A percentile compares a stretch with the other conserved stretches of the same genome.
phyloP scores from a whole-genome alignment of 140 eudicot species.

The Erigeron philadelphicus region DNA sequence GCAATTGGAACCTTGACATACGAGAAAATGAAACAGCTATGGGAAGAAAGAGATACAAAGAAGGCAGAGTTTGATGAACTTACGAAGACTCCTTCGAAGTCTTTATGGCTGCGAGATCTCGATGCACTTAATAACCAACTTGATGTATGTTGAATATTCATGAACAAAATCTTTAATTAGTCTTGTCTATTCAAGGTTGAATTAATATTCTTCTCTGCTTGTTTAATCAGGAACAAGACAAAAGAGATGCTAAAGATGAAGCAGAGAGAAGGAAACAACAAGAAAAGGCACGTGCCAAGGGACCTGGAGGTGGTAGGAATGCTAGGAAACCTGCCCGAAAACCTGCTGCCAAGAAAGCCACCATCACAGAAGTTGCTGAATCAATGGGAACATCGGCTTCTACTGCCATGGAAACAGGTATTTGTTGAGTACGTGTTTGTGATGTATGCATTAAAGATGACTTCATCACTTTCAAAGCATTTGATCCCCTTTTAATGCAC shows the following conservation, averaged over 20 bases:
- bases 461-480: neutral
- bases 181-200: neutral
- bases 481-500: neutral
- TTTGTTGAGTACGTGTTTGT: neutral
- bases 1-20: conserved; percentile 61
- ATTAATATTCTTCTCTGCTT: neutral
- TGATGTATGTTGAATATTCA: conserved; percentile 35
- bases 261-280: conserved; percentile 34
- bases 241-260: conserved; percentile 48
- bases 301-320: conserved; percentile 35
- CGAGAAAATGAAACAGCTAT: conserved; percentile 60
- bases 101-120: conserved; percentile 73
- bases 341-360: conserved; percentile 38
- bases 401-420: conserved; percentile 44
- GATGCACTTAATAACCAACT: conserved; percentile 64
- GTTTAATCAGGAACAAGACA: conserved; percentile 53
- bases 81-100: conserved; percentile 41
- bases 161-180: neutral
- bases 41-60: conserved; percentile 49
- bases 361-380: conserved; percentile 32
- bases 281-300: conserved; percentile 26
- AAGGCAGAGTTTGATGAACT: conserved; percentile 48
- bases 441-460: neutral
- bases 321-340: conserved; percentile 28
- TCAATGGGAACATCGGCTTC: conserved; percentile 35